These are phyloP conservation scores for Nymphaea thermarum DNA, from an alignment of 164 flowering plant genomes.

Conservation along the genomic window DNA sequence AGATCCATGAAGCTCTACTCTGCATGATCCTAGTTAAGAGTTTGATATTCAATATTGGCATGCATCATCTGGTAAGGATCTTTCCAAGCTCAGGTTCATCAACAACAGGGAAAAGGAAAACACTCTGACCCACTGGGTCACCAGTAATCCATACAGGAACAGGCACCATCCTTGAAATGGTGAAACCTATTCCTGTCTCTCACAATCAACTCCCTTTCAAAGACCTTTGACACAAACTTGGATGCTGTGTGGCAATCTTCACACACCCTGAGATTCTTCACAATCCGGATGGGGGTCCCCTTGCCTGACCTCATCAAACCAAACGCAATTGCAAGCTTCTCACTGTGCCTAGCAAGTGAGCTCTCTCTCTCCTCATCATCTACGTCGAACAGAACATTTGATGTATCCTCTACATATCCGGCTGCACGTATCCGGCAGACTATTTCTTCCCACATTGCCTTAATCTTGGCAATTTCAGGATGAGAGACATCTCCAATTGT, in stretches of 20 bases:
- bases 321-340: slow-evolving; percentile 2
- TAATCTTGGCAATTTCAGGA: slow-evolving; percentile 4
- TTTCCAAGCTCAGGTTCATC: too few species aligned
- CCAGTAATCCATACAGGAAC: slow-evolving; percentile 2
- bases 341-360: slow-evolving; percentile 1
- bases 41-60: too few species aligned
- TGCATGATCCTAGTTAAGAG: too few species aligned
- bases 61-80: too few species aligned
- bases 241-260: background rate
- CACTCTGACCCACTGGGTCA: background rate
- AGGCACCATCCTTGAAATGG: background rate
- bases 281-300: background rate
- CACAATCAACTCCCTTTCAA: slow-evolving; percentile 1
- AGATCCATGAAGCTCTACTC: too few species aligned
- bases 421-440: background rate
- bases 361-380: background rate
- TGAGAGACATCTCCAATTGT: slow-evolving; percentile 4
- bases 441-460: slow-evolving; percentile 2
- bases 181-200: slow-evolving; percentile 1
- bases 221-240: slow-evolving; percentile 1
- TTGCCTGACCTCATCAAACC: background rate
- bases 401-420: background rate
- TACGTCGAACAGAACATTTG: slow-evolving; percentile 1
- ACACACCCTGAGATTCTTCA: slow-evolving; percentile 1
- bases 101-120: too few species aligned